phyloP scores from a whole-genome alignment of 495 filamentous ascomycete species.

The Talaromyces adpressus region DNA sequence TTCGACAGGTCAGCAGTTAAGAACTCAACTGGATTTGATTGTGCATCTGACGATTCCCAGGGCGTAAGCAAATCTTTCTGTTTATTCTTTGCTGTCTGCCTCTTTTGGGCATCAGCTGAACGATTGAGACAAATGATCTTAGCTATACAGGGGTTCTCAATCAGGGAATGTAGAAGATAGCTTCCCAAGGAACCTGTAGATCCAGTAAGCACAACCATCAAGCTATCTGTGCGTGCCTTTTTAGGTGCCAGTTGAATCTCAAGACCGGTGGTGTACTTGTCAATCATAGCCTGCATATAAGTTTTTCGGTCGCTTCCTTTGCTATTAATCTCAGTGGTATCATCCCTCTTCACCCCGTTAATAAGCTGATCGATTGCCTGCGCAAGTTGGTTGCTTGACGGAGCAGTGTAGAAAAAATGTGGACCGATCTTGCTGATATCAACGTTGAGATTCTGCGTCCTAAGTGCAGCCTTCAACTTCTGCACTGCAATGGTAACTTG shows the following conservation, averaged over 20 bases:
- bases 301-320: neutral
- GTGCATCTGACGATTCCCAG: neutral
- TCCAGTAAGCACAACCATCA: constrained; percentile 41
- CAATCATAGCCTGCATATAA: constrained; percentile 4
- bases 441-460: neutral
- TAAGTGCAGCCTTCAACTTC: constrained; percentile 6
- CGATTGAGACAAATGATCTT: constrained; percentile 52
- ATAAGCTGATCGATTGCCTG: neutral
- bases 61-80: constrained; percentile 11
- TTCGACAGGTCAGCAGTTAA: constrained; percentile 37
- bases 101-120: constrained; percentile 12
- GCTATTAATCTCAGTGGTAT: neutral
- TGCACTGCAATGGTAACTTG: constrained; percentile 21
- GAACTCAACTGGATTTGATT: constrained; percentile 27
- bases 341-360: neutral
- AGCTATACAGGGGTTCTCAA: constrained; percentile 26
- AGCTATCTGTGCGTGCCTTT: neutral
- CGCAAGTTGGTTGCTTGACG: constrained; percentile 4
- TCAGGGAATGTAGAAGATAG: constrained; percentile 44
- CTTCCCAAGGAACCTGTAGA: constrained; percentile 50
- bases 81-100: constrained; percentile 14
- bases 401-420: constrained; percentile 5
- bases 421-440: neutral
- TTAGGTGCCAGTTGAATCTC: constrained; percentile 2
- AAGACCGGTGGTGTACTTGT: neutral